Evolutionary conservation across 2,329 filamentous ascomycete genomes (phyloP), one percentile per base, ranked within the genome.

Genomic region (Huntiella abstrusa): DNA sequence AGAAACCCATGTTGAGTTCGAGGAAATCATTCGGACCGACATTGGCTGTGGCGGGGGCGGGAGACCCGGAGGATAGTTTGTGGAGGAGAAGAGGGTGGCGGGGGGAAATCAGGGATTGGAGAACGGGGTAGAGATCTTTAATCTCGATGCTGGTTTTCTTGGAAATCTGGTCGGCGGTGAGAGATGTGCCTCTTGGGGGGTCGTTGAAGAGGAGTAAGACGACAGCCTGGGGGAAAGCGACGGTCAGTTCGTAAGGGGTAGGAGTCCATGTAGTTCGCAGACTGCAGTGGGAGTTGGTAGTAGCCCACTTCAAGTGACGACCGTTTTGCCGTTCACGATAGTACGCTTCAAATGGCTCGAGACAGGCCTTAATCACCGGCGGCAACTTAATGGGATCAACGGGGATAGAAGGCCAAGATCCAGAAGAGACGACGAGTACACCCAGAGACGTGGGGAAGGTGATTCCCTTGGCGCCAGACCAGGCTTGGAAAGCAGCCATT

Each of bases 301-400:
- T 86, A 59, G 93, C 94, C 86, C 91, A 98, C 2, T 78, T 78
- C 34, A 98, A 68, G 47, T 82, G 80, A 35, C 88, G 75, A 7
- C 88, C 88, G 1, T 78, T 86, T 58, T 98, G 87, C 62, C 95
- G 96, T 57, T 67, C 71, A 59, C 83, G 80, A 67, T 98, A 98
- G 59, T 88, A 86, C 12, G 66, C 58, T 55, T 94, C 85, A 56
- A 94, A 98, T 41, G 77, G 75, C 52, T 80, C 73, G 49, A 92
- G 77, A 47, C 87, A 78, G n/a, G 68, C 68, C 17, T 80, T 72
- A 41, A 96, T 79, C 35, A 82, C 75, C 4, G 72, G 63, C 0
- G 91, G 88, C 5, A 98, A 70, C 48, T 77, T 77, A 48, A 94
- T 70, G 35, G 66, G 62, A 2, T 70, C 61, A 51, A 94, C 86